Base-by-base conservation (phyloP, 2,329 filamentous ascomycete species). In the Phialemoniopsis sp. region DNA sequence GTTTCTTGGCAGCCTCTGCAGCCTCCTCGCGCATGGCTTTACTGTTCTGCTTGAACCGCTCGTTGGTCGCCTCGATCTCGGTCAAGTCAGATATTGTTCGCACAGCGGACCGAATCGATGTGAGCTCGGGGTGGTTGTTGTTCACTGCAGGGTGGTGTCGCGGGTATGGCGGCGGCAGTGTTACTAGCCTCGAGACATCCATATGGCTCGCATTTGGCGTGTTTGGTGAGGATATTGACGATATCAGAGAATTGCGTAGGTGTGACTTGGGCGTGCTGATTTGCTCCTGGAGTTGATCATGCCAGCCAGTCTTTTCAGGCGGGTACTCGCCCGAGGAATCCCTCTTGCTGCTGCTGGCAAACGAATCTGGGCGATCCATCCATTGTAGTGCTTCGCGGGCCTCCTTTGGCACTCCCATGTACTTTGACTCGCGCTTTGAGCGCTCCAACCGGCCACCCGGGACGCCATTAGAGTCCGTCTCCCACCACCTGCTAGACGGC, bases 131-230 rank as follows among this genome's bases (percentile, higher is more conserved):
- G 55, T 98, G 93, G 50, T 80, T 94, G 55, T 97, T 98, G 59
- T 95, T 96, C 13, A 97, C 87, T 1, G 93, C 93, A 8, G 93
- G 93, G 52, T 97, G 86, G 55, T 97, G 91, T 8, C 91, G 83
- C 2, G 93, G 93, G 58, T 95, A 97, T 3, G 93, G 87, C 2
- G 93, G 93, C 8, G 93, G 93, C 21, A 98, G 72, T 0, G 93
- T 96, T 5, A 98, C 86, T 2, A 98, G 78, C 19, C 93, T 78
- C 4, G 93, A 97, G 18, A 97, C 85, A 54, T 98, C 91, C 4
- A 97, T 66, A 42, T 80, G 80, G 51, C 73, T 64, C 28, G 64
- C 69, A 44, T 55, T 67, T 19, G 69, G 67, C 2, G 65, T 70
- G 32, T 64, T 68, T 4, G 71, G 73, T 39, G 62, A 64, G 2